phyloP scores from a whole-genome alignment of 2,329 filamentous ascomycete species.

The Alternaria sp. region DNA sequence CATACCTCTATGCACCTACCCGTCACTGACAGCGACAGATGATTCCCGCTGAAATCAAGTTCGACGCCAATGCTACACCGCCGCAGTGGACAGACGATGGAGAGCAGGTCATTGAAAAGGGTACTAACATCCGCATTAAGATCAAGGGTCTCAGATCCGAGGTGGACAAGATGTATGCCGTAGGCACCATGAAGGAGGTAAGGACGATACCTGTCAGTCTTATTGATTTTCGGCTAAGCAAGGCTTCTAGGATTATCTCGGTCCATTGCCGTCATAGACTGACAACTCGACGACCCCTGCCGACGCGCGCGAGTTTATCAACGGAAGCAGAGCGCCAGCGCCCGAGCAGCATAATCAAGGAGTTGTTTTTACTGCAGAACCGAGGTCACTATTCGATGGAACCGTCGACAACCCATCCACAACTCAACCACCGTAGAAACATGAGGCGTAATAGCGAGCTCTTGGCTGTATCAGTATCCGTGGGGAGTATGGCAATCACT shows the following conservation, averaged over 20 bases:
- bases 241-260: constrained; percentile 50
- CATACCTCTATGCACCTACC: constrained; percentile 21
- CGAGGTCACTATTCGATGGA: background rate
- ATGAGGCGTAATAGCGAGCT: constrained; percentile 1
- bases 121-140: constrained; percentile 91
- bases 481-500: constrained; percentile 1
- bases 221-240: constrained; percentile 21
- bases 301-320: background rate
- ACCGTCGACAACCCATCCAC: background rate
- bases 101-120: constrained; percentile 91
- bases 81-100: constrained; percentile 96
- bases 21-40: constrained; percentile 63
- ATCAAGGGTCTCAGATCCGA: constrained; percentile 93
- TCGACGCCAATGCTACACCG: constrained; percentile 94
- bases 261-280: constrained; percentile 44
- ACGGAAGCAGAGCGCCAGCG: constrained; percentile 1
- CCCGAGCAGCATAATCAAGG: background rate
- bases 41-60: constrained; percentile 91
- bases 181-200: constrained; percentile 92
- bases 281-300: background rate
- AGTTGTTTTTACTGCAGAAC: background rate
- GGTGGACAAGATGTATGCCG: constrained; percentile 93
- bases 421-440: constrained; percentile 1
- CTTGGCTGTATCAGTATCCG: constrained; percentile 2
- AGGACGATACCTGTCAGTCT: constrained; percentile 8